These are phyloP conservation scores for Penicillium steckii DNA, from an alignment of 495 filamentous ascomycete genomes.

Conservation along the genomic window DNA sequence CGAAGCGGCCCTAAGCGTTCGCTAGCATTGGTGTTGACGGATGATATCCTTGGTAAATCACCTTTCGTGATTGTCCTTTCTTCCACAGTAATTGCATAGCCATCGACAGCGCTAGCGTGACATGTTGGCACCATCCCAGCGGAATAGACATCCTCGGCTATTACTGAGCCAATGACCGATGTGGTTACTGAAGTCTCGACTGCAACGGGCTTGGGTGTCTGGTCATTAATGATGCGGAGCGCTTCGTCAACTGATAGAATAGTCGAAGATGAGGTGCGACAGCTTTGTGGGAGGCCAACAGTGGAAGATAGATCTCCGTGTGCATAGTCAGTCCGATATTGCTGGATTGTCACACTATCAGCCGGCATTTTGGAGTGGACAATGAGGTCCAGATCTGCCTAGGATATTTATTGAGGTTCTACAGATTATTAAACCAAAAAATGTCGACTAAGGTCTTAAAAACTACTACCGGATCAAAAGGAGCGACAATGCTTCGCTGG, in stretches of 20 bases:
- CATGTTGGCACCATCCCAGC: constrained; percentile 84
- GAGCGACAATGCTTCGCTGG: no score
- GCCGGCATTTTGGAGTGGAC: constrained; percentile 15
- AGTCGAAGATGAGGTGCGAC: constrained; percentile 84
- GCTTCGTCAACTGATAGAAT: constrained; percentile 86
- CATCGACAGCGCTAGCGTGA: constrained; percentile 93
- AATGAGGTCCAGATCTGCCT: background rate
- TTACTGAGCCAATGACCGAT: constrained; percentile 66
- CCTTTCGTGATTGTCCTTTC: constrained; percentile 57
- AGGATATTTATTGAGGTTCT: background rate
- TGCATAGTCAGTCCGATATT: constrained; percentile 71
- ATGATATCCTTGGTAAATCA: constrained; percentile 77
- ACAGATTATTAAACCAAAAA: background rate
- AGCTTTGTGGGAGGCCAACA: constrained; percentile 70
- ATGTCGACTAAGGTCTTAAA: background rate
- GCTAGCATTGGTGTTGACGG: constrained; percentile 78
- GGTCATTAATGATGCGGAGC: constrained; percentile 61
- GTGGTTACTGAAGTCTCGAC: constrained; percentile 59
- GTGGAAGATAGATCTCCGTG: constrained; percentile 28
- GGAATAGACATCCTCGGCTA: constrained; percentile 81
- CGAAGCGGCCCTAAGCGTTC: constrained; percentile 59
- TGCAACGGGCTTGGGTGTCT: constrained; percentile 61
- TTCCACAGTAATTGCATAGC: constrained; percentile 71
- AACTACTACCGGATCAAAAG: no score
- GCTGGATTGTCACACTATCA: constrained; percentile 61